Evolutionary conservation across 2,329 filamentous ascomycete species (phyloP).

Genomic region (Talaromyces sp.): DNA sequence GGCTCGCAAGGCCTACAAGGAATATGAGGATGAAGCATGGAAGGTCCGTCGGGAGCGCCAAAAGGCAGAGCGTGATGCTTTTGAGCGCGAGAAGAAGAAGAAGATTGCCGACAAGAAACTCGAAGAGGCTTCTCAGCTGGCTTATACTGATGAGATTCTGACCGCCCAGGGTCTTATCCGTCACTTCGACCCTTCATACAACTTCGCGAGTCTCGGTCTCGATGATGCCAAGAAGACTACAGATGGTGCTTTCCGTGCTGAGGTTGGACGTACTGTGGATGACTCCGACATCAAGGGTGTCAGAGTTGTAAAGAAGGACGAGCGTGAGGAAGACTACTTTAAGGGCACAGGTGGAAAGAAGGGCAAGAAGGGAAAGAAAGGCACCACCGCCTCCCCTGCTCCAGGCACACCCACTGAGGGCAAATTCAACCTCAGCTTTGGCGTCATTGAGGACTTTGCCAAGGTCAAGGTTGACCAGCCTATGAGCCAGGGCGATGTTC

Average conservation of each 20-base stretch:
- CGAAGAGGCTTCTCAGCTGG: constrained; percentile 60
- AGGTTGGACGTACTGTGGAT: constrained; percentile 78
- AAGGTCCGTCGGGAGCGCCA: constrained; percentile 72
- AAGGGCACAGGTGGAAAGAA: constrained; percentile 70
- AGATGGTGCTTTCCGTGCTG: constrained; percentile 70
- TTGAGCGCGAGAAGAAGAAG: constrained; percentile 46
- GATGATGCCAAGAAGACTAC: constrained; percentile 36
- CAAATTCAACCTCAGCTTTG: constrained; percentile 82
- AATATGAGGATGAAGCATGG: constrained; percentile 79
- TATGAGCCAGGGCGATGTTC: constrained; percentile 77
- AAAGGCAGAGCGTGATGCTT: constrained; percentile 67
- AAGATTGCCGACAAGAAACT: constrained; percentile 53
- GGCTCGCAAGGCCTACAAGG: constrained; percentile 73
- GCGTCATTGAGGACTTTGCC: constrained; percentile 84
- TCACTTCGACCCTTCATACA: constrained; percentile 81
- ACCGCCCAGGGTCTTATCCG: constrained; percentile 81
- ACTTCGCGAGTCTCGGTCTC: constrained; percentile 59
- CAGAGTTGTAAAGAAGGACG: constrained; percentile 78
- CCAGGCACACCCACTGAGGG: constrained; percentile 46
- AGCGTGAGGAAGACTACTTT: constrained; percentile 82
- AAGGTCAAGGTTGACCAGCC: constrained; percentile 84
- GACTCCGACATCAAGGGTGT: constrained; percentile 80
- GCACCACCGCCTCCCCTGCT: constrained; percentile 45
- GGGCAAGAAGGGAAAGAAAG: constrained; percentile 83
- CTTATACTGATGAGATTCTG: constrained; percentile 89